Evolutionary conservation across 140 eudicot genomes (phyloP).

Genomic region (Ambrosia hybrid): DNA sequence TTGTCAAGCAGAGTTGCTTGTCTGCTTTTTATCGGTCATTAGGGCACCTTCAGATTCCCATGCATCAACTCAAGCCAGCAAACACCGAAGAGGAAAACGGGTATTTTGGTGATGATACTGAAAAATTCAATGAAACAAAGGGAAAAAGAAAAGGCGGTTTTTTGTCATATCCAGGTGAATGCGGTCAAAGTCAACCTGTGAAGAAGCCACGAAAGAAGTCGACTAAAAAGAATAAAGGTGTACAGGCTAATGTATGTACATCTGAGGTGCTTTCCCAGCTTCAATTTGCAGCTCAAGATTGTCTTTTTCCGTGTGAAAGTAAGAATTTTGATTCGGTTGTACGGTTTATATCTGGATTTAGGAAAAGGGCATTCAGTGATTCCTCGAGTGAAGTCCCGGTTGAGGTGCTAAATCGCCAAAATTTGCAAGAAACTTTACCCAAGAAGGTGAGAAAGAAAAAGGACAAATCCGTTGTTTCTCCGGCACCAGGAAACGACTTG

Average conservation of each 20-base stretch:
- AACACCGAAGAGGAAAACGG: conserved; percentile 23
- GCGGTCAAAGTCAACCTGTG: conserved; percentile 17
- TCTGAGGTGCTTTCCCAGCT: conserved; percentile 60
- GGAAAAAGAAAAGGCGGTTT: too few species aligned
- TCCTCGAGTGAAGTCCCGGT: conserved; percentile 10
- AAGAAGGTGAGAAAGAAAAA: conserved; percentile 33
- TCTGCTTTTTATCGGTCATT: conserved; percentile 55
- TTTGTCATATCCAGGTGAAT: neutral
- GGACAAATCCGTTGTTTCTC: conserved; percentile 19
- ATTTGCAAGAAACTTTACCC: conserved; percentile 13
- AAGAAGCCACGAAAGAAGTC: conserved; percentile 38
- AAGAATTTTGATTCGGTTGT: conserved; percentile 40
- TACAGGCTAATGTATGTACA: conserved; percentile 34
- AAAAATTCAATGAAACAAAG: too few species aligned
- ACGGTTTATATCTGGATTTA: conserved; percentile 41
- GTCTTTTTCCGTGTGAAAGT: conserved; percentile 43
- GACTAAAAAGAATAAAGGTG: conserved; percentile 37
- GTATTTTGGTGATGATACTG: conserved; percentile 25
- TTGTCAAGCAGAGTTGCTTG: conserved; percentile 38
- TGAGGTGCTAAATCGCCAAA: conserved; percentile 16
- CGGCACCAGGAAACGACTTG: conserved; percentile 5
- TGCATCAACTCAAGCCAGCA: conserved; percentile 43
- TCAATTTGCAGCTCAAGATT: conserved; percentile 52
- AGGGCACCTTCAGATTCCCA: conserved; percentile 61
- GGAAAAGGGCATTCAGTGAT: conserved; percentile 43